Percentiles rank a stretch among this genome's conserved stretches.
These are phyloP conservation scores for Thermoascus crustaceus DNA, from an alignment of 2,329 filamentous ascomycete genomes.

Conservation along the genomic window DNA sequence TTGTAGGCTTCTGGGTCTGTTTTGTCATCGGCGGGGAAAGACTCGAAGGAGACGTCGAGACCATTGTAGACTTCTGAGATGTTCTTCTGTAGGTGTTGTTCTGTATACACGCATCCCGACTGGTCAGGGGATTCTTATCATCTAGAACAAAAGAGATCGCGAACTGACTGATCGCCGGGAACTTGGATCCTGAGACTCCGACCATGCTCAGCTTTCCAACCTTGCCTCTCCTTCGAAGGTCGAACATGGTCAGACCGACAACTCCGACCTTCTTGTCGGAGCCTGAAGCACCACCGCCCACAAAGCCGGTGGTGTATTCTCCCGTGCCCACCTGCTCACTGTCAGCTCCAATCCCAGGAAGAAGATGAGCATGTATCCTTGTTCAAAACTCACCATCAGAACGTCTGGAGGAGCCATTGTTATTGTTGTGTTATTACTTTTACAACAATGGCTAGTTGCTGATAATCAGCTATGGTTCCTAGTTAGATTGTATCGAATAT, in stretches of 20 bases:
- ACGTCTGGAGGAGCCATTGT: slow-evolving; percentile 56
- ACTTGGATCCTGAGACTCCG: slow-evolving; percentile 80
- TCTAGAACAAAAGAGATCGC: too few relatives aligned
- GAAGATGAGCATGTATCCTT: slow-evolving; percentile 6
- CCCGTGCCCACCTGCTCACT: slow-evolving; percentile 67
- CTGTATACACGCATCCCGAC: slow-evolving; percentile 37
- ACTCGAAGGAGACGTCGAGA: slow-evolving; percentile 77
- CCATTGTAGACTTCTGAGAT: slow-evolving; percentile 82
- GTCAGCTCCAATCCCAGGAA: slow-evolving; percentile 8
- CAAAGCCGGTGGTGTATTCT: slow-evolving; percentile 94
- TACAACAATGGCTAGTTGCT: neutral
- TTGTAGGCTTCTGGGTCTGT: slow-evolving; percentile 78
- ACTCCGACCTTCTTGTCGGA: slow-evolving; percentile 97
- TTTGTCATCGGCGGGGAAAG: slow-evolving; percentile 67
- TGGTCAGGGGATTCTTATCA: too few relatives aligned
- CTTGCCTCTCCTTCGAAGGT: slow-evolving; percentile 79
- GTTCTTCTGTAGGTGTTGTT: slow-evolving; percentile 77
- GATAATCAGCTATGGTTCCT: too few relatives aligned
- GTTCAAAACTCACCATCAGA: slow-evolving; percentile 50
- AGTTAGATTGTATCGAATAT: too few relatives aligned
- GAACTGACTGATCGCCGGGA: slow-evolving; percentile 73
- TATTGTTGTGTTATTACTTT: slow-evolving; percentile 1
- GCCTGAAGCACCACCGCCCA: slow-evolving; percentile 70
- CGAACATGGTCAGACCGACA: slow-evolving; percentile 81
- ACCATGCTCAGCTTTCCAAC: slow-evolving; percentile 82